A percentile compares a stretch with the other conserved stretches of the same genome.
These are phyloP conservation scores for Coelastrella sp. DNA, from an alignment of 139 green algal genomes.

Conservation along the genomic window DNA sequence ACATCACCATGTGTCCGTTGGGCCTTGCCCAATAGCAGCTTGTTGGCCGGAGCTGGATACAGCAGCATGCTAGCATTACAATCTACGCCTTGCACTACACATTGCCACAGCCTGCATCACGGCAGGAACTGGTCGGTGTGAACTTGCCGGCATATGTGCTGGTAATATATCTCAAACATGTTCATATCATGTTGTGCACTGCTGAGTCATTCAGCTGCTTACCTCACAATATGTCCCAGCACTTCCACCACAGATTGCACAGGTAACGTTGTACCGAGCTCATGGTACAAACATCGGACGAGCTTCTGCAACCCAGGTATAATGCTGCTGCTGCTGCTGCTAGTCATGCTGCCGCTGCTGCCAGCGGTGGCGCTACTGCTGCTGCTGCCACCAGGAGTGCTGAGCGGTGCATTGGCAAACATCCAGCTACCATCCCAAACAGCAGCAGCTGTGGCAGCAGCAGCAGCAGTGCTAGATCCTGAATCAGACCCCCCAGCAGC, in stretches of 20 bases:
- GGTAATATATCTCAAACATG: too few relatives aligned
- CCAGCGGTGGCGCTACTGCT: background rate
- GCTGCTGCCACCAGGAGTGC: conserved; percentile 9
- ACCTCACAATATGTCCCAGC: background rate
- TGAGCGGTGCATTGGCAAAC: background rate
- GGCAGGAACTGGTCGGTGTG: background rate
- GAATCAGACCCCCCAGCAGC: background rate
- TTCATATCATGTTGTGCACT: background rate
- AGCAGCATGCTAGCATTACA: too few relatives aligned
- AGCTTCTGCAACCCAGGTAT: background rate
- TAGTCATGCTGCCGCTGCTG: background rate
- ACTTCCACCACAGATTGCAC: background rate
- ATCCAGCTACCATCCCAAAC: conserved; percentile 1
- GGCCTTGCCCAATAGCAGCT: too few relatives aligned
- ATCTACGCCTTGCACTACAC: too few relatives aligned
- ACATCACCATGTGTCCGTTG: too few relatives aligned
- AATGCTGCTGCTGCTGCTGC: conserved; percentile 14
- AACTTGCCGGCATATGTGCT: background rate
- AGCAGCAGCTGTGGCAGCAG: background rate
- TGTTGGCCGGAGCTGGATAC: too few relatives aligned
- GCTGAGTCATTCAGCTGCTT: background rate
- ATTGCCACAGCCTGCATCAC: too few relatives aligned
- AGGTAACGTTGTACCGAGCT: background rate
- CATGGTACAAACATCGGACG: background rate
- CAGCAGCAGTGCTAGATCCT: background rate